A percentile compares a stretch with the other conserved stretches of the same genome.
Evolutionary conservation across 495 filamentous ascomycete genomes (phyloP).

Genomic region (Trichoderma erinaceum): DNA sequence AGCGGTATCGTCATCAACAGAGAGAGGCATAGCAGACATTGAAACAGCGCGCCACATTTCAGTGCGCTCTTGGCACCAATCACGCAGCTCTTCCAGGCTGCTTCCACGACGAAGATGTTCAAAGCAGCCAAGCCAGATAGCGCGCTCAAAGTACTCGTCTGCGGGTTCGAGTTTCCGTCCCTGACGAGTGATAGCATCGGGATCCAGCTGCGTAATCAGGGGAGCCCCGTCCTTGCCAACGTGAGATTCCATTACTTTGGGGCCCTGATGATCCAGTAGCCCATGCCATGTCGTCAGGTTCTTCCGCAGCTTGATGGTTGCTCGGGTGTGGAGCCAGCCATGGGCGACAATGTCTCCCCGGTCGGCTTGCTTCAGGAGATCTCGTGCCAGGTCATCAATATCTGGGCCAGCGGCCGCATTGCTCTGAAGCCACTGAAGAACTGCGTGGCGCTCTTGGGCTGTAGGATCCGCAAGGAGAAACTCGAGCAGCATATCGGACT

Average conservation of each 20-base stretch:
- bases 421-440: constrained; percentile 77
- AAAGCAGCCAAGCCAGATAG: constrained; percentile 83
- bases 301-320: constrained; percentile 85
- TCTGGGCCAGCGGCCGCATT: constrained; percentile 60
- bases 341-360: constrained; percentile 63
- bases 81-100: constrained; percentile 61
- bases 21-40: constrained; percentile 51
- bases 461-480: constrained; percentile 41
- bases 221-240: constrained; percentile 47
- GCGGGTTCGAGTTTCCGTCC: constrained; percentile 62
- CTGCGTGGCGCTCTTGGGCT: constrained; percentile 62
- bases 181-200: constrained; percentile 80
- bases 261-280: constrained; percentile 52
- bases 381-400: constrained; percentile 67
- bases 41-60: constrained; percentile 80
- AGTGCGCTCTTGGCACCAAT: constrained; percentile 71
- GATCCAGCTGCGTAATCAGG: constrained; percentile 86
- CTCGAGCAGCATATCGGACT: constrained; percentile 35
- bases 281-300: constrained; percentile 61
- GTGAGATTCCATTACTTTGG: constrained; percentile 50
- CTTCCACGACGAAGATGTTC: constrained; percentile 79
- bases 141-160: constrained; percentile 78
- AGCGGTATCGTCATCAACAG: constrained; percentile 34
- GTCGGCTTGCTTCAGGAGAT: constrained; percentile 63
- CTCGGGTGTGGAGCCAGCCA: constrained; percentile 88